Base-by-base conservation (phyloP, 805 yeast species). In the Groenewaldozyma salmanticensis region DNA sequence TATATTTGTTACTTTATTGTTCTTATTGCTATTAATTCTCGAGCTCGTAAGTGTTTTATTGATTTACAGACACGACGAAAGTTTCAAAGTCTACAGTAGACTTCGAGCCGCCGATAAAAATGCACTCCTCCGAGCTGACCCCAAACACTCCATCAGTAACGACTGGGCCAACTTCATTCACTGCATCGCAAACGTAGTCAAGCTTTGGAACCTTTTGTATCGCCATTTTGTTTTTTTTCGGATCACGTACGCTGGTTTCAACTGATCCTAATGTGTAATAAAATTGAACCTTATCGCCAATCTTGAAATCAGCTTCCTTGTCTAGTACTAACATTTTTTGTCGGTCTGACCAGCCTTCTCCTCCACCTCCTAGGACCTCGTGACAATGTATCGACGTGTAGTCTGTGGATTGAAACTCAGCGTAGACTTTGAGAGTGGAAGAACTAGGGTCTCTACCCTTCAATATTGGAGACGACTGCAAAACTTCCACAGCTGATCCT, bases 321-420 rank as follows among this genome's bases (percentile, higher is more conserved):
- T 80, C 80, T 9, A 80, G 54, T 1, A 76, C 87, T n/a, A 80
- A 64, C 54, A 77, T 72, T 27, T 73, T 73, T 2, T 81, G 77
- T 42, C 79, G 72, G 21, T 77, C 74, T 1, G 85, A 83, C 86
- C 86, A 80, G 2, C 79, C 77, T 2, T 85, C 81, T 2, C 87
- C 87, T 1, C 86, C 87, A 3, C 87, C 87, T 4, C 84, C 87
- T 27, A 76, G 66, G 17, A 80, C 77, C 52, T 73, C 71, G 54
- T 62, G 71, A 40, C 68, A 61, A 40, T 55, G 51, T 3, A 58
- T 52, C 31, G 42, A 46, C 40, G 51, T 46, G 13, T 35, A 22
- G 21, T 29, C 37, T 13, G 32, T 13, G 4, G 42, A 27, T 13
- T 20, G n/a, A 7, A 51, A 29, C 16, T 37, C 42, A 15, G 49